Evolutionary conservation across 768 basidiomycete genomes (phyloP).

Genomic region (Flagelloscypha sp.): DNA sequence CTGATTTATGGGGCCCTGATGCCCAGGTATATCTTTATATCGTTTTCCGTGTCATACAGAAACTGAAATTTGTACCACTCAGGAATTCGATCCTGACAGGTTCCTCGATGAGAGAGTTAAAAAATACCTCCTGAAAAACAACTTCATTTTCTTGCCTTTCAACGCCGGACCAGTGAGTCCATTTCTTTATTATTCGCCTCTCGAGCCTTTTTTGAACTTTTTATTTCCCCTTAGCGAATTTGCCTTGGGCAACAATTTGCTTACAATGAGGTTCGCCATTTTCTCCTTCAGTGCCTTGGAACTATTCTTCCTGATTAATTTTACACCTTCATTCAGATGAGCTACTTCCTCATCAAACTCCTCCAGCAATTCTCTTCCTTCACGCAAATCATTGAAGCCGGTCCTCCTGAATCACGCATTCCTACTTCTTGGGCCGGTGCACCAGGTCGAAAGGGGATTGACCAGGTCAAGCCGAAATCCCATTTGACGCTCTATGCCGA

Average conservation of each 20-base stretch:
- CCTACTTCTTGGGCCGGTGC: slow-evolving; percentile 27
- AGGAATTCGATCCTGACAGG: slow-evolving; percentile 33
- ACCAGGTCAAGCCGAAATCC: slow-evolving; percentile 20
- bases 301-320: slow-evolving; percentile 6
- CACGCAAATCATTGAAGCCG: slow-evolving; percentile 24
- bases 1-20: slow-evolving; percentile 30
- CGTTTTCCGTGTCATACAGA: too few species aligned
- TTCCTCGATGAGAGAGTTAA: slow-evolving; percentile 33
- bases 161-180: slow-evolving; percentile 34
- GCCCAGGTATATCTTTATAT: too few species aligned
- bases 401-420: slow-evolving; percentile 20
- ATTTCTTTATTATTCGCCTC: too few species aligned
- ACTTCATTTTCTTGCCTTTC: slow-evolving; percentile 38
- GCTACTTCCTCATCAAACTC: slow-evolving; percentile 34
- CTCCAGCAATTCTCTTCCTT: slow-evolving; percentile 31
- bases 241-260: slow-evolving; percentile 32
- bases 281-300: slow-evolving; percentile 18
- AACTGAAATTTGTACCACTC: too few species aligned
- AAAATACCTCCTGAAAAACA: slow-evolving; percentile 28
- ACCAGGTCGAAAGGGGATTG: slow-evolving; percentile 23
- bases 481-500: slow-evolving; percentile 32
- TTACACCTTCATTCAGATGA: slow-evolving; percentile 38
- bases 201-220: too few species aligned
- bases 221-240: too few species aligned
- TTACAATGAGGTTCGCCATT: slow-evolving; percentile 25